Evolutionary conservation across 306 rosid genomes (phyloP).

Genomic region (Glycine tomentella): DNA sequence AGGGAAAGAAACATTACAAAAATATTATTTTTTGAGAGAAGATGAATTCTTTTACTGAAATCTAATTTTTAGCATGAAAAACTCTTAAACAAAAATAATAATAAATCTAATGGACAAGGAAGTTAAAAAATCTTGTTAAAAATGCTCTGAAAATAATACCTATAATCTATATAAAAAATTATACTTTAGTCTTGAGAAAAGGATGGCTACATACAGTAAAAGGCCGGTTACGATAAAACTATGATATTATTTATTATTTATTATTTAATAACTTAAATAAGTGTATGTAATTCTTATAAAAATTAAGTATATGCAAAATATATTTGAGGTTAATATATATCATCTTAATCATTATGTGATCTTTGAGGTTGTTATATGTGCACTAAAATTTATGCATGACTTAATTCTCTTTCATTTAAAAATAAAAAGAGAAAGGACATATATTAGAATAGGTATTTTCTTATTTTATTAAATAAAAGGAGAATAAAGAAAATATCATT

Average conservation of each 20-base stretch:
- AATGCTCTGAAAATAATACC: too few relatives aligned
- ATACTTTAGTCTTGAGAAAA: not conserved
- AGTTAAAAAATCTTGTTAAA: too few relatives aligned
- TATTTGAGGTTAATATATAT: slow-evolving; percentile 17
- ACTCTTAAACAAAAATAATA: too few relatives aligned
- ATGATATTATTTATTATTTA: too few relatives aligned
- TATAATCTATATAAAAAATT: not conserved
- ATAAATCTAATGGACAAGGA: too few relatives aligned
- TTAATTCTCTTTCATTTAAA: not conserved
- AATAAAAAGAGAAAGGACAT: not conserved
- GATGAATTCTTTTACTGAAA: too few relatives aligned
- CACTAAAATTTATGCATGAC: not conserved
- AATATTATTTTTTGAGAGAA: too few relatives aligned
- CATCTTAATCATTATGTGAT: not conserved
- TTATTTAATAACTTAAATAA: not conserved
- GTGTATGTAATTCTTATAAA: not conserved
- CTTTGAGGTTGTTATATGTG: not conserved
- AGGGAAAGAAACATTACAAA: too few relatives aligned
- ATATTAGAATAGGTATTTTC: not conserved
- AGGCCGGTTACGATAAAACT: not conserved
- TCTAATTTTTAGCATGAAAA: too few relatives aligned
- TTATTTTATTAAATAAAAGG: not conserved
- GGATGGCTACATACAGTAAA: not conserved
- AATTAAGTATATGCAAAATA: not conserved
- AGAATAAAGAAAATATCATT: not conserved